A percentile compares a stretch with the other conserved stretches of the same genome.
Conservation (phyloP, 23 red algal genomes). For the Gracilaria caudata region DNA sequence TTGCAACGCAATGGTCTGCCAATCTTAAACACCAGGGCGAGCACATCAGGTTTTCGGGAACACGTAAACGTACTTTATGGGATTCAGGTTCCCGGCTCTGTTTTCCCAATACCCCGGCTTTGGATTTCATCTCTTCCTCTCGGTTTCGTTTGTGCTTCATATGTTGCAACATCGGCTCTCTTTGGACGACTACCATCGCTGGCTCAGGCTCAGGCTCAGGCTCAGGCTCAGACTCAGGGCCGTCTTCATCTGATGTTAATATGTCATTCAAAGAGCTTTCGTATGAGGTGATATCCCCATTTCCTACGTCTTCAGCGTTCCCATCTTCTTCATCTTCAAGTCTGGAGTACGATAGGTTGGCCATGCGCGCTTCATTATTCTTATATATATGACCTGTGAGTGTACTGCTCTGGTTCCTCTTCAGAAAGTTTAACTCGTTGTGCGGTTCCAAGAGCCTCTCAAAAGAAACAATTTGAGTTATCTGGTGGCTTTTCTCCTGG, state of each 20-base stretch:
- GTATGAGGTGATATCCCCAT: conserved; percentile 10
- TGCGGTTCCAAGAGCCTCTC: background rate
- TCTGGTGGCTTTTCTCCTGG: background rate
- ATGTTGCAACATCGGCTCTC: background rate
- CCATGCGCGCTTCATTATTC: too few relatives aligned
- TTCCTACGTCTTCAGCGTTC: background rate
- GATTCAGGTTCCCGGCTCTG: background rate
- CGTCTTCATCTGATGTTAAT: conserved; percentile 10
- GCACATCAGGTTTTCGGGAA: conserved; percentile 48
- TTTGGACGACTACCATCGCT: background rate
- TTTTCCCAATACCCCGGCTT: background rate
- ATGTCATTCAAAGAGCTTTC: conserved; percentile 18
- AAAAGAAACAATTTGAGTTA: background rate
- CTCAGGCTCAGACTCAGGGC: background rate
- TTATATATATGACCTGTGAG: background rate
- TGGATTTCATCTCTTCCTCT: background rate
- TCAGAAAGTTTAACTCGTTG: background rate
- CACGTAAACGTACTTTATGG: conserved; percentile 19
- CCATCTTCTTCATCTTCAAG: background rate
- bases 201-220: background rate
- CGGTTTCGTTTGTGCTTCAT: background rate
- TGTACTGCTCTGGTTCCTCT: background rate
- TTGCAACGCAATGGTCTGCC: conserved; percentile 25
- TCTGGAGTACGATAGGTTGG: background rate
- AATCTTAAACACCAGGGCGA: conserved; percentile 29